Conservation (phyloP, 2,329 filamentous ascomycete genomes). For the Claviceps sp. region DNA sequence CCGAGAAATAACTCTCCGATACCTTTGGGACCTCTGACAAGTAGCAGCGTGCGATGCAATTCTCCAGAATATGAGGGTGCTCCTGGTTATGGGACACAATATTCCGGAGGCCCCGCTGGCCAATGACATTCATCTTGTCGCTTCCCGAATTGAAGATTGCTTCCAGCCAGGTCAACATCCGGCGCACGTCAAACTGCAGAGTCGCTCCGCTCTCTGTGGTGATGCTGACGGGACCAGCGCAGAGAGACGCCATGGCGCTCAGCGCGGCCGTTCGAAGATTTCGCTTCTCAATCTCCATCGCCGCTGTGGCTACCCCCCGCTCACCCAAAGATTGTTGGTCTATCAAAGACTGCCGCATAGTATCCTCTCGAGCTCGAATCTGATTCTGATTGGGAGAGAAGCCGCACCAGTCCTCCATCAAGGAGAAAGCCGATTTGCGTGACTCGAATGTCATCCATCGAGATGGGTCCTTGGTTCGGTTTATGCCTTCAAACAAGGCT, state of each 20-base stretch:
- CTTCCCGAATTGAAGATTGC: slow-evolving; percentile 86
- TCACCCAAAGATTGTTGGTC: slow-evolving; percentile 66
- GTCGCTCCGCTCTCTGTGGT: slow-evolving; percentile 78
- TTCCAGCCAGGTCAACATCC: slow-evolving; percentile 92
- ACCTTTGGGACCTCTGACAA: slow-evolving; percentile 67
- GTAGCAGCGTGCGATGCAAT: slow-evolving; percentile 88
- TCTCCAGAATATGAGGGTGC: slow-evolving; percentile 70
- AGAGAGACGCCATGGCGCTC: slow-evolving; percentile 90
- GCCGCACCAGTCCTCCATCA: slow-evolving; percentile 99
- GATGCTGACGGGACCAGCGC: slow-evolving; percentile 71
- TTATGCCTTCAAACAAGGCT: slow-evolving; percentile 83
- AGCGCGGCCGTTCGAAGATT: slow-evolving; percentile 82
- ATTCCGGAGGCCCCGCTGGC: slow-evolving; percentile 76
- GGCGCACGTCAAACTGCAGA: slow-evolving; percentile 79
- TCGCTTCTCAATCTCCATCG: slow-evolving; percentile 93
- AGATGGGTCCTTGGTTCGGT: slow-evolving; percentile 68
- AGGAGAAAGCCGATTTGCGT: slow-evolving; percentile 81
- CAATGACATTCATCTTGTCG: slow-evolving; percentile 83
- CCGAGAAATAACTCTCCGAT: slow-evolving; percentile 88
- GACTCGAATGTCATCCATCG: slow-evolving; percentile 98
- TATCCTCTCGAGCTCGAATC: slow-evolving; percentile 69
- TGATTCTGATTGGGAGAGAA: slow-evolving; percentile 84
- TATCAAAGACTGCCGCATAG: slow-evolving; percentile 73
- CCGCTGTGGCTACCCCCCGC: slow-evolving; percentile 66
- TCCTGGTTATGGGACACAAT: slow-evolving; percentile 84